Evolutionary conservation across 2,329 filamentous ascomycete genomes (phyloP), one percentile per base, ranked within the genome.

Genomic region (Boeremia lycopersici): DNA sequence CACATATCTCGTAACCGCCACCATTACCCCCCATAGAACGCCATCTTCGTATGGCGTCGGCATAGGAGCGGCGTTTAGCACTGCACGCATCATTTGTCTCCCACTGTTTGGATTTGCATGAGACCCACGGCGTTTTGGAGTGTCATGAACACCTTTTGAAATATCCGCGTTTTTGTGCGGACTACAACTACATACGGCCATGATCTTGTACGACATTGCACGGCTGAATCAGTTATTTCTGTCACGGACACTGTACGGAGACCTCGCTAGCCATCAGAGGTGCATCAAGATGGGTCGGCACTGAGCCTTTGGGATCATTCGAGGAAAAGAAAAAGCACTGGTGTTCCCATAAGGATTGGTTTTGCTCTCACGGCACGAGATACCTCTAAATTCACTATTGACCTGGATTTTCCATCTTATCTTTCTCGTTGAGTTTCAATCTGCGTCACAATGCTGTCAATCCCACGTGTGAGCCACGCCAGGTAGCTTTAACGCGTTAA

Each of bases 21-120:
- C 60, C 57, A 60, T 55, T 48, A 59, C 58, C 53, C 64, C 59
- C 64, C 64, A 71, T 70, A 70, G 68, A 73, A 60, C 56, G 65
- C 61, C 54, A 45, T 58, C 63, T 58, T 60, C 59, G 54, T 47
- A 56, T 56, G 72, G 65, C 66, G 67, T 70, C 62, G 69, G 71
- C 71, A 73, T 73, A 64, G 65, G 64, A 67, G 64, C 62, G 71
- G 71, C 70, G 71, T 73, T 74, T 65, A 59, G 63, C 60, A 63
- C 53, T 61, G 61, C 53, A 61, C 59, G 68, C 68, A 71, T 71
- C 57, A 53, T 62, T 60, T 61, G 67, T 65, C 65, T 45, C 26
- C 34, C 40, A 40, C 57, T 48, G 49, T 60, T 60, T 58, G 59
- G 53, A 63, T 61, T 69, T 67, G 66, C 65, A 70, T 68, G 57